Conservation (phyloP, 75 land plant genomes). For the Cunninghamia lanceolata region DNA sequence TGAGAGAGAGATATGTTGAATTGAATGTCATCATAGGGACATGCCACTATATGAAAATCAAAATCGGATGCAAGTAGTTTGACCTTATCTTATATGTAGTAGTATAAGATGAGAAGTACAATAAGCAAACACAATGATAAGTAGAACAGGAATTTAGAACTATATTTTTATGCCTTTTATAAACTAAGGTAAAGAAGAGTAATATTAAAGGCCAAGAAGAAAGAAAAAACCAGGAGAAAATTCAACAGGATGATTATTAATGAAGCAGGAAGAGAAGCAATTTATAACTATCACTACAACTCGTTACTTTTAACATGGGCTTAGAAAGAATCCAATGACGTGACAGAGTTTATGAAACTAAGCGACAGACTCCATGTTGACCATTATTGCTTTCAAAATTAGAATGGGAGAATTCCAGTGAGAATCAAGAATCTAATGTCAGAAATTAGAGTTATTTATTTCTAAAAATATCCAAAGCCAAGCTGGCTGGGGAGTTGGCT, state of each 20-base stretch:
- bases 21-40: background rate
- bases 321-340: background rate
- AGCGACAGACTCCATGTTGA: background rate
- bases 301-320: background rate
- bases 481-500: background rate
- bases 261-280: background rate
- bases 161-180: too few relatives aligned
- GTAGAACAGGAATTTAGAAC: background rate
- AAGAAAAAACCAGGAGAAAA: too few relatives aligned
- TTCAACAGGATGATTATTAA: background rate
- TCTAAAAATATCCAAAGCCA: background rate
- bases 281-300: background rate
- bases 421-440: background rate
- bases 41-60: background rate
- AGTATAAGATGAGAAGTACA: too few relatives aligned
- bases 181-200: background rate
- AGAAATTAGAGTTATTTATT: background rate
- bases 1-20: too few relatives aligned
- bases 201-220: background rate
- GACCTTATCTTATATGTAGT: background rate
- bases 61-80: background rate
- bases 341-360: too few relatives aligned
- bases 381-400: too few relatives aligned
- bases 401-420: background rate
- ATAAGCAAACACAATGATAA: background rate